These are phyloP conservation scores for Dothiorella sarmentorum DNA, from an alignment of 2,329 filamentous ascomycete species.

Conservation along the genomic window DNA sequence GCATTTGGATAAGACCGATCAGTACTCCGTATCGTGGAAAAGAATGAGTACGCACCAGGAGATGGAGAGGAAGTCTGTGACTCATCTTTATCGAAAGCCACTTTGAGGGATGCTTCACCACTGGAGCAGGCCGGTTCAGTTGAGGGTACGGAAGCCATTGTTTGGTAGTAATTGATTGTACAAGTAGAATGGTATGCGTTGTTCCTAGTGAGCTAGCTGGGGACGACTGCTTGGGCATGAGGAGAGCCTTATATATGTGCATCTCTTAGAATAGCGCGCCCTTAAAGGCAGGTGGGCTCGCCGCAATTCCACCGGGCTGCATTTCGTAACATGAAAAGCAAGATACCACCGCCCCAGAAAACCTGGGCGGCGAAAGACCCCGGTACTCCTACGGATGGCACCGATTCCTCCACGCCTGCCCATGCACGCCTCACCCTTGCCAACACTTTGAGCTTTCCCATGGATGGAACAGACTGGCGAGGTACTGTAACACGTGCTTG, in stretches of 20 bases:
- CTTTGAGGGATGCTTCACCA: too few relatives aligned
- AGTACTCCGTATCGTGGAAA: too few relatives aligned
- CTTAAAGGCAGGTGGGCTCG: background rate
- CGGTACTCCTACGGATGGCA: background rate
- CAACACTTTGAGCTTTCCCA: background rate
- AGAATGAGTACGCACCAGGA: too few relatives aligned
- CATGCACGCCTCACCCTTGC: background rate
- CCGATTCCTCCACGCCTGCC: background rate
- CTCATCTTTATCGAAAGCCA: too few relatives aligned
- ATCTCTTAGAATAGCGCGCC: background rate
- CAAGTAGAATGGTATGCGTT: background rate
- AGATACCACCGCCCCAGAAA: background rate
- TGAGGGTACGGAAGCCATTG: too few relatives aligned
- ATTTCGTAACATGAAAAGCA: background rate
- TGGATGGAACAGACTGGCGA: background rate
- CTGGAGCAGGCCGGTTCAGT: too few relatives aligned
- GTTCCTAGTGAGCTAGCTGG: background rate
- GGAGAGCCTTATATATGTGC: background rate
- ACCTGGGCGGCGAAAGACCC: background rate
- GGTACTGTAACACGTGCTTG: too few relatives aligned
- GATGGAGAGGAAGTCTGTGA: too few relatives aligned
- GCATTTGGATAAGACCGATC: too few relatives aligned
- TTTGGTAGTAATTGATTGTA: background rate
- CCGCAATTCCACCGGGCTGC: background rate
- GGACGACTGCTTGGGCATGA: background rate